phyloP scores from a whole-genome alignment of 2,329 filamentous ascomycete genomes.

The Monascus ruber region DNA sequence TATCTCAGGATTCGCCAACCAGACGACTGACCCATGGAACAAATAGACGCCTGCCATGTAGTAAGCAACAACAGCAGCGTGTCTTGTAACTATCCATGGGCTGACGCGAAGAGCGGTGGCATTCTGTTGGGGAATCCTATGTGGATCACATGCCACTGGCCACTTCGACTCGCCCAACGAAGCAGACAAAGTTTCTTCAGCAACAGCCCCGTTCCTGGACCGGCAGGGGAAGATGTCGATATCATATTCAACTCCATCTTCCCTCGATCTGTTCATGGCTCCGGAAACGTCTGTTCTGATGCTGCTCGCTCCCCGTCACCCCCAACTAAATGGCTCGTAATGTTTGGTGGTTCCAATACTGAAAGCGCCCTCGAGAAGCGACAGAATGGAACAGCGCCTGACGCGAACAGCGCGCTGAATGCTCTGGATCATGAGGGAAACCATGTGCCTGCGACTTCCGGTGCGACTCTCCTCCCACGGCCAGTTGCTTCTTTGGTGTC shows the following conservation, averaged over 20 bases:
- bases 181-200: background rate
- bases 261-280: background rate
- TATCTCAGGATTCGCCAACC: too few species aligned
- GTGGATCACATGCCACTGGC: too few species aligned
- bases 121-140: too few species aligned
- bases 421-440: background rate
- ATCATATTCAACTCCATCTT: background rate
- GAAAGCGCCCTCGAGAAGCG: background rate
- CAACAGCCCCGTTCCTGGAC: background rate
- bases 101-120: too few species aligned
- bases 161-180: too few species aligned
- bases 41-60: too few species aligned
- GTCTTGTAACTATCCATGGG: too few species aligned
- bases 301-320: too few species aligned
- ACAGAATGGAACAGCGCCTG: background rate
- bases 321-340: background rate
- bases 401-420: background rate
- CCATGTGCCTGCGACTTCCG: conserved; percentile 17
- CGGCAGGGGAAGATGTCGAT: too few species aligned
- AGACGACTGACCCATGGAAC: too few species aligned
- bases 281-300: background rate
- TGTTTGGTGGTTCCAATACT: background rate
- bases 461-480: conserved; percentile 30
- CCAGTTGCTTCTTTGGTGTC: conserved; percentile 35
- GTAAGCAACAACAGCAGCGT: too few species aligned